Evolutionary conservation across 2,329 filamentous ascomycete species (phyloP), one percentile per base, ranked within the genome.

Genomic region (Ophiostoma montium): DNA sequence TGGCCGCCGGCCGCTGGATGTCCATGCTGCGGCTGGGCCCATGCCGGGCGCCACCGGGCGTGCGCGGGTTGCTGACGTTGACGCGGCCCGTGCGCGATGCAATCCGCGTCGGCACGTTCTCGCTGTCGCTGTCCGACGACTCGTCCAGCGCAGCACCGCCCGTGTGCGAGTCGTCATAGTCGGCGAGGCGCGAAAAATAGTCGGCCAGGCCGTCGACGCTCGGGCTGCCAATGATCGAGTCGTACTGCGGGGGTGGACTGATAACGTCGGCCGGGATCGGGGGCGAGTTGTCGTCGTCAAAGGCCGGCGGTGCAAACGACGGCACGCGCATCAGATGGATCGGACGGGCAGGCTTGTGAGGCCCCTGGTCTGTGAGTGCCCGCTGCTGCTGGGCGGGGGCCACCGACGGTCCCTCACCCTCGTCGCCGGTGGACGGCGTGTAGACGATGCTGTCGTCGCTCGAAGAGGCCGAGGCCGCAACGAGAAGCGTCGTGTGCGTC

Each of bases 271-370:
- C 59, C 0, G 67, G 60, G 48, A 66, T 53, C 2, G 82, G 79
- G 4, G 86, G 84, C 0, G 84, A 80, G 5, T 80, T 74, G 48
- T 94, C 84, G 5, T 86, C 86, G 53, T 92, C 82, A 59, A 94
- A 95, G 0, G 86, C 78, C 0, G 89, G 88, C 2, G 89, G 89
- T 52, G 88, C 88, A 66, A 88, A 94, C 0, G 86, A 94, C 0
- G 89, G 89, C 6, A 79, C 75, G 21, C 89, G 80, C 31, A 94
- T 66, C 2, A 95, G 73, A 62, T 95, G 89, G 47, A 95, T 94
- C 0, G 89, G 88, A 5, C 87, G 75, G 33, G 76, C 68, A 8
- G 72, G 65, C 19, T 51, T 47, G 12, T 8, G 41, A 1, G 23
- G 33, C 13, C 56, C 55, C 23, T 55, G 57, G 2, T 58, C 56